These are phyloP conservation scores for Apium graveolens DNA, from an alignment of 129 eudicot species.

Conservation along the genomic window DNA sequence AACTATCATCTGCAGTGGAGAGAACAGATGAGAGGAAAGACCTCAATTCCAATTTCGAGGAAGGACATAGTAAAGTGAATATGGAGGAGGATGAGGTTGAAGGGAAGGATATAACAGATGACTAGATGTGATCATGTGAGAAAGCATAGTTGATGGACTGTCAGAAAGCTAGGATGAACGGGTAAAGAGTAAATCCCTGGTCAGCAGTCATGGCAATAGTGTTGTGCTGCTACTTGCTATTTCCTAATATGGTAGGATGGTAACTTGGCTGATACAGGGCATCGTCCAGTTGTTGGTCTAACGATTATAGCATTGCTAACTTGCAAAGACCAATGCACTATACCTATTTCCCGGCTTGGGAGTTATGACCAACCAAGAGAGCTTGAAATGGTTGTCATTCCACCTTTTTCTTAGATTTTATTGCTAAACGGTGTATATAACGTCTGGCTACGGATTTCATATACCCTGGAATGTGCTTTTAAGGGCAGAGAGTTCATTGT, in stretches of 20 bases:
- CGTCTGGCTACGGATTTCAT: background rate
- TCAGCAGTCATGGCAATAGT: background rate
- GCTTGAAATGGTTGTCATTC: background rate
- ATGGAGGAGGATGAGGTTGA: background rate
- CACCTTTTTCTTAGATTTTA: background rate
- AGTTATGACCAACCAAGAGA: background rate
- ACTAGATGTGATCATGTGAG: background rate
- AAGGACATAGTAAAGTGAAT: background rate
- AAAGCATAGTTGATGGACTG: background rate
- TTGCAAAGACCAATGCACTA: background rate
- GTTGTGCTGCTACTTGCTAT: background rate
- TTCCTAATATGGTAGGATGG: background rate
- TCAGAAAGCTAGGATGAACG: background rate
- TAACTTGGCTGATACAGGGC: background rate
- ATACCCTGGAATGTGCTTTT: background rate
- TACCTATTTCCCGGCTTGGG: background rate
- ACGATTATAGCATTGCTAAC: background rate
- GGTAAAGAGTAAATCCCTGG: background rate
- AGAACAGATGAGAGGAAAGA: slow-evolving; percentile 13
- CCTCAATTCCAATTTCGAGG: slow-evolving; percentile 10
- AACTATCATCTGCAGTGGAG: slow-evolving; percentile 12
- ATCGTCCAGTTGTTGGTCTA: background rate
- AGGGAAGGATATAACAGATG: background rate
- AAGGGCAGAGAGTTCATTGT: background rate
- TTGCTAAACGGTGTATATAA: background rate